Evolutionary conservation across 2,329 filamentous ascomycete species (phyloP).

Genomic region (Aspergillus unguis): DNA sequence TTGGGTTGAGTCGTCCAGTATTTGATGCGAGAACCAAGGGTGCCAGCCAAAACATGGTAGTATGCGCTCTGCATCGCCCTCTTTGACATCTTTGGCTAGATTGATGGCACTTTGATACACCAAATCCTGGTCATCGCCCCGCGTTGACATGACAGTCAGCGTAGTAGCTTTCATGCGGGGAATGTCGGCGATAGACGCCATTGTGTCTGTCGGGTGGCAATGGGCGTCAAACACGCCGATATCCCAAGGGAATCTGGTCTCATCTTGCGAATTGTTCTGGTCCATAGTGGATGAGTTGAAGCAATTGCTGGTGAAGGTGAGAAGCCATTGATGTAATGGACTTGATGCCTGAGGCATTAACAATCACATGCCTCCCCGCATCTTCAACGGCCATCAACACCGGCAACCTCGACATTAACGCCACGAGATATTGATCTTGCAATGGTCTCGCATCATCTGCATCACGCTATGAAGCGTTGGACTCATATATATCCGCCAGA

Average conservation of each 20-base stretch:
- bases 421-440: not conserved
- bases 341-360: slow-evolving; percentile 4
- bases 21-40: slow-evolving; percentile 65
- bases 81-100: slow-evolving; percentile 33
- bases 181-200: slow-evolving; percentile 54
- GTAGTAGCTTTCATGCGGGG: slow-evolving; percentile 56
- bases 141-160: slow-evolving; percentile 62
- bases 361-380: slow-evolving; percentile 11
- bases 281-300: slow-evolving; percentile 1
- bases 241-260: slow-evolving; percentile 56
- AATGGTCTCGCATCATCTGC: not conserved
- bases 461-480: not conserved
- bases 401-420: not conserved
- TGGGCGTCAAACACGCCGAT: slow-evolving; percentile 63
- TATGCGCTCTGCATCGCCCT: slow-evolving; percentile 40
- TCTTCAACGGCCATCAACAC: not conserved
- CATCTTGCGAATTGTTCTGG: slow-evolving; percentile 11
- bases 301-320: not conserved
- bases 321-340: slow-evolving; percentile 1
- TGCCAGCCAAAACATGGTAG: slow-evolving; percentile 66
- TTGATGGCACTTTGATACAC: slow-evolving; percentile 50
- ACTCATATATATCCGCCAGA: not conserved
- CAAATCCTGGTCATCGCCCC: slow-evolving; percentile 59
- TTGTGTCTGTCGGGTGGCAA: slow-evolving; percentile 65
- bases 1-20: slow-evolving; percentile 45